These are phyloP conservation scores for Fomitopsis pulvina DNA, from an alignment of 768 basidiomycete genomes.

Conservation along the genomic window DNA sequence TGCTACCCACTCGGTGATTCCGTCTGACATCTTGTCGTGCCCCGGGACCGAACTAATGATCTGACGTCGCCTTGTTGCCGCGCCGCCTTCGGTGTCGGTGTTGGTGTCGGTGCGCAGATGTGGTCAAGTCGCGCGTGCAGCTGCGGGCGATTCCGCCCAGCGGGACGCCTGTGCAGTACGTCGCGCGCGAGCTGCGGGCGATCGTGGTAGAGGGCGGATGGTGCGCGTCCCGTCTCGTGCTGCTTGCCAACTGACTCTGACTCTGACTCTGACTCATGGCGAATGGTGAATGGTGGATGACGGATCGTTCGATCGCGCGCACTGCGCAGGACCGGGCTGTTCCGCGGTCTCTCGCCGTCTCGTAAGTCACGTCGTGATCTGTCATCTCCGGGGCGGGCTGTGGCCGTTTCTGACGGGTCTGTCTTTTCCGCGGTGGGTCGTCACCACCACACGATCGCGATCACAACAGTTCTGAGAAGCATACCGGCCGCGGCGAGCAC, in stretches of 20 bases:
- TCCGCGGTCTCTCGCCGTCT: slow-evolving; percentile 71
- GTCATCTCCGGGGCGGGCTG: neutral
- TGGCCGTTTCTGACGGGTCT: too few relatives aligned
- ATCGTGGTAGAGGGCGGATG: slow-evolving; percentile 68
- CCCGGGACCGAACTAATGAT: too few relatives aligned
- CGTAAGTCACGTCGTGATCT: slow-evolving; percentile 37
- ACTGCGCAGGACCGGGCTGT: slow-evolving; percentile 47
- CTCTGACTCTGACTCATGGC: too few relatives aligned
- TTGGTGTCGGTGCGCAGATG: slow-evolving; percentile 54
- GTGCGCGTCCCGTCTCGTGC: slow-evolving; percentile 34
- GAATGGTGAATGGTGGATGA: too few relatives aligned
- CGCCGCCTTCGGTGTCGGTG: too few relatives aligned
- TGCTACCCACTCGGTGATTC: slow-evolving; percentile 80
- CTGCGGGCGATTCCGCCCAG: slow-evolving; percentile 67
- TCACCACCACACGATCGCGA: too few relatives aligned
- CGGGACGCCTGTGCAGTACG: slow-evolving; percentile 72
- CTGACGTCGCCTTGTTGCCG: too few relatives aligned
- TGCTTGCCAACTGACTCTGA: too few relatives aligned
- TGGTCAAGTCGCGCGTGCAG: slow-evolving; percentile 89
- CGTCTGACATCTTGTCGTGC: too few relatives aligned
- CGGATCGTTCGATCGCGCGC: neutral
- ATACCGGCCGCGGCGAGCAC: slow-evolving; percentile 91
- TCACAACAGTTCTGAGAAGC: slow-evolving; percentile 35
- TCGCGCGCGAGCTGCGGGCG: slow-evolving; percentile 57
- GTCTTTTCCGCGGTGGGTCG: too few relatives aligned